A percentile compares a stretch with the other conserved stretches of the same genome.
Evolutionary conservation across 2,329 filamentous ascomycete genomes (phyloP).

Genomic region (Colletotrichum orchidophilum): DNA sequence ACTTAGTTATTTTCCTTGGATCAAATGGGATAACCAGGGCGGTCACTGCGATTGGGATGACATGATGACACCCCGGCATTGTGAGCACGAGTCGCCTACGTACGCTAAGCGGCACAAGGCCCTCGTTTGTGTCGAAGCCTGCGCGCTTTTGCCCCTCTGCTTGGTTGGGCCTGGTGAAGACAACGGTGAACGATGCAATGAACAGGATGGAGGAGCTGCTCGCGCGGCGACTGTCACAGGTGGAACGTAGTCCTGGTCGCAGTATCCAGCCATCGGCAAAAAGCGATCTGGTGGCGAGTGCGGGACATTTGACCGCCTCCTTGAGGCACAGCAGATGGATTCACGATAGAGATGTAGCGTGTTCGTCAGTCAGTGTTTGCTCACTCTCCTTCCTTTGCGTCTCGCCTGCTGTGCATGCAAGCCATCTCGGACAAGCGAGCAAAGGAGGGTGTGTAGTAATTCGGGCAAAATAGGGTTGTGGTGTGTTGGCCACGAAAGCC

Average conservation of each 20-base stretch:
- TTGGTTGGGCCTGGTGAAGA: background rate
- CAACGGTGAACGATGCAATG: background rate
- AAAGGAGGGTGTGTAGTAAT: background rate
- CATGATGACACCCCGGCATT: background rate
- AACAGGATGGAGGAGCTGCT: background rate
- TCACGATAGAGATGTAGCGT: background rate
- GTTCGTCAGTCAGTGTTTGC: background rate
- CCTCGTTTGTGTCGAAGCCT: background rate
- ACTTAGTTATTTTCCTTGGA: background rate
- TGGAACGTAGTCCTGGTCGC: background rate
- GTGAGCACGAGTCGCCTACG: background rate
- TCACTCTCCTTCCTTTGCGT: background rate
- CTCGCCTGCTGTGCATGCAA: background rate
- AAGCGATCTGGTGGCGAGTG: background rate
- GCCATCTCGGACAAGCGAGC: background rate
- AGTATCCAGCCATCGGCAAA: background rate
- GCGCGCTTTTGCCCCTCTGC: background rate
- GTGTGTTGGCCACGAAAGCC: conserved; percentile 21
- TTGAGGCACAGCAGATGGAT: background rate
- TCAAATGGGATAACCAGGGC: background rate
- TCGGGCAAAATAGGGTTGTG: conserved; percentile 19
- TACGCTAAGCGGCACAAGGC: conserved; percentile 3
- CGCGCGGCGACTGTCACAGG: background rate
- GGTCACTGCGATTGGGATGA: background rate
- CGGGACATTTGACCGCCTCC: background rate